Evolutionary conservation across 306 rosid species (phyloP).

Genomic region (Cucumis hystrix): DNA sequence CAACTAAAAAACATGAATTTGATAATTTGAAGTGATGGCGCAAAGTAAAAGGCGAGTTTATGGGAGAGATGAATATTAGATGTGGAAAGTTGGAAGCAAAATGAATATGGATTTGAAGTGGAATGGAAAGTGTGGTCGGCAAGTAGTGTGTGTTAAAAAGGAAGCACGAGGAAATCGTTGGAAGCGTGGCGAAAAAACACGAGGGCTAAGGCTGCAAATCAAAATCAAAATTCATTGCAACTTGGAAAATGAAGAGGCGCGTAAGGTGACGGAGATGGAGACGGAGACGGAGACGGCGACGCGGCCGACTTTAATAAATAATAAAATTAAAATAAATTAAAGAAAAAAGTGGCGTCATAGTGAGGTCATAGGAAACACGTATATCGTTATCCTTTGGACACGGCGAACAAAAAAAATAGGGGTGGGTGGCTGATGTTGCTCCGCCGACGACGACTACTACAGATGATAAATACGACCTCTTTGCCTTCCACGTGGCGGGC

Average conservation of each 20-base stretch:
- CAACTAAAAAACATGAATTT: too few relatives aligned
- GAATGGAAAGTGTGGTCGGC: not conserved
- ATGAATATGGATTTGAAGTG: too few relatives aligned
- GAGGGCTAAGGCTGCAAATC: not conserved
- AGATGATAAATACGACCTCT: not conserved
- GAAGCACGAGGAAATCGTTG: not conserved
- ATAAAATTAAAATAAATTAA: not conserved
- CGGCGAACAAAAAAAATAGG: not conserved
- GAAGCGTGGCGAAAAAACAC: not conserved
- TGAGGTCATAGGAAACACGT: not conserved
- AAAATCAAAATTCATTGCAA: not conserved
- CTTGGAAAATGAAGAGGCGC: not conserved
- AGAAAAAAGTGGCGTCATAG: not conserved
- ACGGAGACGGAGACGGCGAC: too few relatives aligned
- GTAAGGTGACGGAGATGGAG: not conserved
- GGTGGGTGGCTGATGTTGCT: not conserved
- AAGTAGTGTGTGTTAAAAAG: not conserved
- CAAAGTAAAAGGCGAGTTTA: too few relatives aligned
- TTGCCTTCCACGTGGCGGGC: slow-evolving; percentile 6
- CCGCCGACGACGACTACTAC: not conserved
- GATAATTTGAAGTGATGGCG: too few relatives aligned
- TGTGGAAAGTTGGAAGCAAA: too few relatives aligned
- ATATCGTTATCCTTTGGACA: not conserved
- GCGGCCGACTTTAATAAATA: not conserved
- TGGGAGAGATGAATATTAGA: too few relatives aligned